A percentile compares a stretch with the other conserved stretches of the same genome.
These are phyloP conservation scores for Pisolithus orientalis DNA, from an alignment of 768 basidiomycete species.

Conservation along the genomic window DNA sequence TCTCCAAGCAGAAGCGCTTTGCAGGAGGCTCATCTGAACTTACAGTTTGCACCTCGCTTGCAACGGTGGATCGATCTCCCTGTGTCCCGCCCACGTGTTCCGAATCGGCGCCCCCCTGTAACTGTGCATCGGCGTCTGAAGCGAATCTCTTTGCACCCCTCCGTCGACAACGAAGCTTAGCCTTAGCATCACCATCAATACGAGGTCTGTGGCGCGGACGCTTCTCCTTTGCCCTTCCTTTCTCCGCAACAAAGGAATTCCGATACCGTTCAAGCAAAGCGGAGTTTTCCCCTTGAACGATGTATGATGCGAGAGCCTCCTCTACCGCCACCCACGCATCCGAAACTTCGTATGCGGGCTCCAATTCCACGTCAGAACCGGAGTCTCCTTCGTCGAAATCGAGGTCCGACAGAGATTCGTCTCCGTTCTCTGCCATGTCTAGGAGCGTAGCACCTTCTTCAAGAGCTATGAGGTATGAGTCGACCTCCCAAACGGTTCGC, in stretches of 20 bases:
- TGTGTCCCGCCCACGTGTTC: not conserved
- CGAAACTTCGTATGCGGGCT: conserved; percentile 32
- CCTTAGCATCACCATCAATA: not conserved
- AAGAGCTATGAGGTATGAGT: conserved; percentile 55
- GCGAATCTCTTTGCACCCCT: not conserved
- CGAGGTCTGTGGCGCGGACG: not conserved
- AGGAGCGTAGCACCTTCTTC: conserved; percentile 19
- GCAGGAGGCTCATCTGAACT: not conserved
- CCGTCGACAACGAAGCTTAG: not conserved
- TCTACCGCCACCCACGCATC: conserved; percentile 31
- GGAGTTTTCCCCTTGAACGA: conserved; percentile 10
- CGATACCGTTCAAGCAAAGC: not conserved
- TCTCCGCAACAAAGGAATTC: not conserved
- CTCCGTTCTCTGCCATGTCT: conserved; percentile 13
- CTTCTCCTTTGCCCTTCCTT: not conserved
- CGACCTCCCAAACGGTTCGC: conserved; percentile 63
- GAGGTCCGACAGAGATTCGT: conserved; percentile 6
- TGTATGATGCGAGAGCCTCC: conserved; percentile 24
- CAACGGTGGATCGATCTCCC: not conserved
- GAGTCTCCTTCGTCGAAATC: not conserved
- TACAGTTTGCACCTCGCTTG: not conserved
- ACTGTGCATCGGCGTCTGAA: not conserved
- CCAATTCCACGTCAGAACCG: not conserved
- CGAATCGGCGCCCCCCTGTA: not conserved
- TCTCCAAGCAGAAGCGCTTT: not conserved